A percentile compares a stretch with the other conserved stretches of the same genome.
Conservation (phyloP, 306 rosid species). For the Senna tora region DNA sequence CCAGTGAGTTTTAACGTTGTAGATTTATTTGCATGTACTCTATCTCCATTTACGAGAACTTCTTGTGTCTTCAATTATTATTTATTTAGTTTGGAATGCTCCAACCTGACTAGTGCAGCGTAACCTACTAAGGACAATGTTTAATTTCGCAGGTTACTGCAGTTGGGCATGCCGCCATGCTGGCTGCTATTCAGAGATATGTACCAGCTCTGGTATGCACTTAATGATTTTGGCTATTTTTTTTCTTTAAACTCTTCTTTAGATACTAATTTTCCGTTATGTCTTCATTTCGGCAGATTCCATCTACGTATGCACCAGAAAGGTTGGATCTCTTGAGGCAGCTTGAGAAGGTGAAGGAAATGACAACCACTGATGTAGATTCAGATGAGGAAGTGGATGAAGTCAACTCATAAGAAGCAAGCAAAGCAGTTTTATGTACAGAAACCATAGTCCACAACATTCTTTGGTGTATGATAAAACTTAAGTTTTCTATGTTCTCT, state of each 20-base stretch:
- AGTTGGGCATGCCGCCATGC: conserved; percentile 97
- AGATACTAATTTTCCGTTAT: conserved; percentile 17
- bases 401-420: conserved; percentile 51
- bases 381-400: conserved; percentile 59
- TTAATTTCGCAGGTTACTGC: conserved; percentile 82
- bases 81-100: background rate
- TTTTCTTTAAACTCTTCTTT: background rate
- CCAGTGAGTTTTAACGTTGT: conserved; percentile 62
- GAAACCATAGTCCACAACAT: conserved; percentile 44
- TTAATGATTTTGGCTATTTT: conserved; percentile 11
- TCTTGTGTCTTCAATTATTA: too few relatives aligned
- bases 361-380: conserved; percentile 56
- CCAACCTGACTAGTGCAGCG: conserved; percentile 3
- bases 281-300: conserved; percentile 67
- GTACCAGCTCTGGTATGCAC: conserved; percentile 83
- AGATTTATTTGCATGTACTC: conserved; percentile 22
- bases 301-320: conserved; percentile 91
- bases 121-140: conserved; percentile 35
- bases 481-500: conserved; percentile 30
- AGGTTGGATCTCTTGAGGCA: conserved; percentile 95
- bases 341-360: conserved; percentile 90
- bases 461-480: conserved; percentile 42
- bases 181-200: conserved; percentile 99
- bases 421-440: conserved; percentile 51
- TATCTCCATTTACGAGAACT: conserved; percentile 9